phyloP scores from a whole-genome alignment of 805 yeast genomes.

The Monosporozyma solicola region DNA sequence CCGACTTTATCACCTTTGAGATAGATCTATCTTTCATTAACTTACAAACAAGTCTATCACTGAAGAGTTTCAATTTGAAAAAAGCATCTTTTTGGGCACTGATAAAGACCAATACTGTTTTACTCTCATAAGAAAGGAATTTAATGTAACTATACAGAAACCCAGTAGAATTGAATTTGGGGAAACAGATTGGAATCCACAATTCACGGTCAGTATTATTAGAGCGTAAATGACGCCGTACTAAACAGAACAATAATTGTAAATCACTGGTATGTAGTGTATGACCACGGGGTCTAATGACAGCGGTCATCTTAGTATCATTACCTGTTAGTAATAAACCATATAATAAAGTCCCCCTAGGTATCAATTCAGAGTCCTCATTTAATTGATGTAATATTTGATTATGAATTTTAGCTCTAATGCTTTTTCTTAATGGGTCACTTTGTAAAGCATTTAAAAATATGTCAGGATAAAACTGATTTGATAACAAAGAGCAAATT shows the following conservation, averaged over 20 bases:
- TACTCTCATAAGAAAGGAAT: slow-evolving; percentile 34
- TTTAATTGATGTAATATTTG: slow-evolving; percentile 16
- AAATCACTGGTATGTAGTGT: slow-evolving; percentile 75
- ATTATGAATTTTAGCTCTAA: slow-evolving; percentile 42
- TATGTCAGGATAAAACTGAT: slow-evolving; percentile 47
- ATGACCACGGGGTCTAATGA: slow-evolving; percentile 70
- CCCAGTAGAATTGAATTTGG: slow-evolving; percentile 82
- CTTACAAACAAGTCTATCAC: slow-evolving; percentile 41
- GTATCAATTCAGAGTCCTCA: slow-evolving; percentile 16
- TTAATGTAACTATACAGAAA: slow-evolving; percentile 76
- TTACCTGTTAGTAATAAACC: slow-evolving; percentile 61
- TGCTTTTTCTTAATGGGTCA: slow-evolving; percentile 46
- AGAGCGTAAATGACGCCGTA: slow-evolving; percentile 38
- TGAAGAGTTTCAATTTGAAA: slow-evolving; percentile 58
- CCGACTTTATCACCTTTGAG: slow-evolving; percentile 31
- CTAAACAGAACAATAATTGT: slow-evolving; percentile 61
- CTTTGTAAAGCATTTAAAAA: slow-evolving; percentile 60
- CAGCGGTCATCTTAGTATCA: slow-evolving; percentile 50
- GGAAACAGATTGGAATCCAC: slow-evolving; percentile 91
- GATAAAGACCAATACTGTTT: slow-evolving; percentile 38
- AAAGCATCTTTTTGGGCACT: slow-evolving; percentile 64
- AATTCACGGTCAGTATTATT: slow-evolving; percentile 50
- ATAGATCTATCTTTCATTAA: slow-evolving; percentile 33
- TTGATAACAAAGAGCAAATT: slow-evolving; percentile 45
- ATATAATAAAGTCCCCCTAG: slow-evolving; percentile 55